Evolutionary conservation across 2,329 filamentous ascomycete species (phyloP).

Genomic region (Alternaria atra): DNA sequence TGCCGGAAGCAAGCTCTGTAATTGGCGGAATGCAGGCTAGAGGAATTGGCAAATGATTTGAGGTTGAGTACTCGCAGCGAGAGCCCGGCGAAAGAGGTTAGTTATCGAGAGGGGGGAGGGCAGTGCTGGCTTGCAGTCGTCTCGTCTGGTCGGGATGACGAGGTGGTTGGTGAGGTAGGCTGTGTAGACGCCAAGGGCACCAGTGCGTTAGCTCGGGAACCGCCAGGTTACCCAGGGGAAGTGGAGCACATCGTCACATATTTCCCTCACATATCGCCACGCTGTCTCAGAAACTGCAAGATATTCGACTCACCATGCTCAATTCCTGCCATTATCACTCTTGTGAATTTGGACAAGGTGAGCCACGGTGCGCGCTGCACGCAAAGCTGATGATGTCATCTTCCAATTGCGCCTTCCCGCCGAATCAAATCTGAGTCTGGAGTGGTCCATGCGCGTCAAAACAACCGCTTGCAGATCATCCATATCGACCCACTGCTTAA

Average conservation of each 20-base stretch:
- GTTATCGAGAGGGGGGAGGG: constrained; percentile 8
- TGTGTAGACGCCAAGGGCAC: constrained; percentile 9
- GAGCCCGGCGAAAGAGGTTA: constrained; percentile 9
- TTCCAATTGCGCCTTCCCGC: not conserved
- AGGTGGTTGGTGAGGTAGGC: constrained; percentile 11
- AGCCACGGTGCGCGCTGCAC: not conserved
- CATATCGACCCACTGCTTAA: not conserved
- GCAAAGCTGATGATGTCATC: not conserved
- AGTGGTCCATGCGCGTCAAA: constrained; percentile 1
- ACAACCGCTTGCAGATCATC: constrained; percentile 3
- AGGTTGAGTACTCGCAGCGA: constrained; percentile 5
- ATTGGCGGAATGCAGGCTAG: constrained; percentile 9
- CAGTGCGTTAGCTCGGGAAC: constrained; percentile 1
- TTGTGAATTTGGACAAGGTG: not conserved
- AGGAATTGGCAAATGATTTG: constrained; percentile 6
- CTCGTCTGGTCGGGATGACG: constrained; percentile 6
- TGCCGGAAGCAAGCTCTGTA: constrained; percentile 2
- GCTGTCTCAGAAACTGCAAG: not conserved
- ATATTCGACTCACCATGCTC: not conserved
- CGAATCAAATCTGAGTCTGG: not conserved
- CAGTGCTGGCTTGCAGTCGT: constrained; percentile 2
- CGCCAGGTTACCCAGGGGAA: constrained; percentile 8
- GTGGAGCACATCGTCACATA: constrained; percentile 6
- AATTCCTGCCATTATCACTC: not conserved
- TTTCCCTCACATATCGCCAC: constrained; percentile 8